Evolutionary conservation across 1,139 yeast species (phyloP), one percentile per base, ranked within the genome.

Genomic region (Pichia sp.): DNA sequence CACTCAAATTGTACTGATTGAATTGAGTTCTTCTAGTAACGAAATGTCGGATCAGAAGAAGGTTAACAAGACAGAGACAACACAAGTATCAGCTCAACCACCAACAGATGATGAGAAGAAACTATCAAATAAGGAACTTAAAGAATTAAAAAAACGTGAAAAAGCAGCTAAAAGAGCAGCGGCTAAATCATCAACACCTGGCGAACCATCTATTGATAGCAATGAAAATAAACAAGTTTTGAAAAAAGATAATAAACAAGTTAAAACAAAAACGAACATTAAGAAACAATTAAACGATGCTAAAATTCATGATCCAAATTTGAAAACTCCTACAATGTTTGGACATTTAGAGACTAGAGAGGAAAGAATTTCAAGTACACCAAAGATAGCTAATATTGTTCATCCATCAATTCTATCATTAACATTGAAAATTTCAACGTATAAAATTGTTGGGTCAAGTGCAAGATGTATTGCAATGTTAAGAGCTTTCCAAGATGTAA

Each of bases 141-240:
- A 89, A 59, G 96, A 88, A 54, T 65, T 80, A 60, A 85, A 86
- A 60, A 86, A 88, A 69, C 76, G 78, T 54, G 95, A 88, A 55
- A 89, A 89, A 62, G 91, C 94, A 6, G 94, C 91, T 35, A 84
- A 85, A 60, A 70, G 96, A 60, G 89, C 89, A 6, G 81, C 76
- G 4, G 80, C 75, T 3, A 71, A 77, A 49, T 79, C 77, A 53
- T 51, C 47, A 36, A 53, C 39, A 30, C 54, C 54, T 8, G 17
- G 24, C 2, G 40, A 52, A 40, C 22, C 9, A 33, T 10, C 43
- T 38, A 4, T 71, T 67, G 46, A 61, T 41, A 50, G 60, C 35
- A 69, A 71, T 3, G 34, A 30, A 14, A 3, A 2, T 7, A 30
- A 30, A 14, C 32, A 11, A 8, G 12, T 4, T 17, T 8, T 6